Base-by-base conservation (phyloP, 805 yeast species). In the Kuraishia hungarica region DNA sequence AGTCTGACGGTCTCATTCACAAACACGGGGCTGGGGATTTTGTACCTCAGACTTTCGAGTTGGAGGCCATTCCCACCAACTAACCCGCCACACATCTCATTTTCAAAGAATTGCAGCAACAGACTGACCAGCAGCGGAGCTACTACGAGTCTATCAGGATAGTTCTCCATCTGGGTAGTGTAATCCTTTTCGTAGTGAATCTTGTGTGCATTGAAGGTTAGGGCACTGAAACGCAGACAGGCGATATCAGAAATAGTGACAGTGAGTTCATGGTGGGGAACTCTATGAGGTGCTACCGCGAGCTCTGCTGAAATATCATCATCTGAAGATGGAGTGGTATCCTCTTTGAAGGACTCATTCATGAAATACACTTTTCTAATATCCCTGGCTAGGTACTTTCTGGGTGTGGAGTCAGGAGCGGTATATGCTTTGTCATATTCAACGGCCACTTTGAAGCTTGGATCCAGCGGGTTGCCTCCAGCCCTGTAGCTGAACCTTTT, bases 171-270 rank as follows among this genome's bases (percentile, higher is more conserved):
- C 0, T 64, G 55, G 2, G 54, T 60, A 7, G 89, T 77, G 65
- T 88, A 89, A 0, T 59, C 59, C 5, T 67, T 65, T 63, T 89
- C 88, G 67, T 83, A 84, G 69, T 93, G 99, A 47, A 93, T 89
- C 56, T 79, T 77, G 68, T 93, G 99, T 2, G 96, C 76, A 66
- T 93, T 93, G 70, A 84, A 84, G 1, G 94, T 84, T 54, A 94
- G 67, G 13, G 89, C 86, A 50, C 93, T 84, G 69, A 83, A 88
- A 58, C 89, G 72, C 59, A 83, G 76, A 39, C 83, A 72, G 47
- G 81, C 74, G 7, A 73, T 63, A 54, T 70, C 68, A 5, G 79
- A 64, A 48, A 80, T 78, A 22, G 55, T 69, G 48, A 74, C 62
- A 22, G 60, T 61, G 51, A 64, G 69, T 7, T 65, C 53, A 48